A percentile compares a stretch with the other conserved stretches of the same genome.
Conservation (phyloP, 129 eudicot genomes). For the Logfia minima region DNA sequence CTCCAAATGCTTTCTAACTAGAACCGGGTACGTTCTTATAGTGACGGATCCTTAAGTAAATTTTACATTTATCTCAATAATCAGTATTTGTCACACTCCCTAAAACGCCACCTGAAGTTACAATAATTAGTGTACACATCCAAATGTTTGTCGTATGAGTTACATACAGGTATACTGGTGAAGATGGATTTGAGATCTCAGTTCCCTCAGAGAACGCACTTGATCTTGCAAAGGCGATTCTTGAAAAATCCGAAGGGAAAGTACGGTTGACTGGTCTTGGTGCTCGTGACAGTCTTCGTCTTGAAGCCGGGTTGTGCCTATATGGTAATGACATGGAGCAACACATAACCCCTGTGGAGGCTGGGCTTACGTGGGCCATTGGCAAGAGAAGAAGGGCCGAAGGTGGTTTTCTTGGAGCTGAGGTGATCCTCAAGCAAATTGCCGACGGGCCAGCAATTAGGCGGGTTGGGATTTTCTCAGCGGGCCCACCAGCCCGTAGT, state of each 20-base stretch:
- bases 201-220: slow-evolving; percentile 88
- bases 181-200: slow-evolving; percentile 96
- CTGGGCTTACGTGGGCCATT: slow-evolving; percentile 98
- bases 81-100: not conserved
- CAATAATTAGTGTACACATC: not conserved
- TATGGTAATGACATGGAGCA: slow-evolving; percentile 99
- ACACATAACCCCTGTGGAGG: slow-evolving; percentile 90
- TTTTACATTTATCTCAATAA: not conserved
- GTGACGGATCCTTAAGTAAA: not conserved
- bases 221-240: slow-evolving; percentile 85
- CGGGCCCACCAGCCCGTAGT: slow-evolving; percentile 90
- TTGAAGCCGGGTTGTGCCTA: slow-evolving; percentile 90
- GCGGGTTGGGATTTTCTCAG: slow-evolving; percentile 75
- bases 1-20: slow-evolving; percentile 71
- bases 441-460: slow-evolving; percentile 81
- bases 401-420: slow-evolving; percentile 98
- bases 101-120: not conserved
- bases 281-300: slow-evolving; percentile 96
- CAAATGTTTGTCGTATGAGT: not conserved
- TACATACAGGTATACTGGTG: slow-evolving; percentile 81
- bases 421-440: slow-evolving; percentile 86
- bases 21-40: slow-evolving; percentile 74
- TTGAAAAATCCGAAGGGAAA: slow-evolving; percentile 91
- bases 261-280: slow-evolving; percentile 94
- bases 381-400: slow-evolving; percentile 95